Evolutionary conservation across 495 filamentous ascomycete species (phyloP).

Genomic region (Extremus antarcticus): DNA sequence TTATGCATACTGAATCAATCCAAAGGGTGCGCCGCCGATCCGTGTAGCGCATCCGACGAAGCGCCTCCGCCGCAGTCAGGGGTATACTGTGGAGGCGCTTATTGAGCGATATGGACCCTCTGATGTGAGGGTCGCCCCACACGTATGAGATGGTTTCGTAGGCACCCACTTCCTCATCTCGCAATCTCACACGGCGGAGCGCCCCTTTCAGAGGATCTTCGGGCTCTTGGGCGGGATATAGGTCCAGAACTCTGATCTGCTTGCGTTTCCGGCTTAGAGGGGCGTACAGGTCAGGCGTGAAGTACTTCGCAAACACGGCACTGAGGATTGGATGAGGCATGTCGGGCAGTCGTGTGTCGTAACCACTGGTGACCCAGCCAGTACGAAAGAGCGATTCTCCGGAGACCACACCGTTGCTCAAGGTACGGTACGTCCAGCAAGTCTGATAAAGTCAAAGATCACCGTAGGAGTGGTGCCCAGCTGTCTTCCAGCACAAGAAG

Average conservation of each 20-base stretch:
- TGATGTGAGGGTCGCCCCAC: not conserved
- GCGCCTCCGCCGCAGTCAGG: not conserved
- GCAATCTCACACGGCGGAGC: not conserved
- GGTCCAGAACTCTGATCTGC: not conserved
- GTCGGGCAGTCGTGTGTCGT: too few species aligned
- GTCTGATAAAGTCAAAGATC: too few species aligned
- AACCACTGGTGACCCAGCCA: too few species aligned
- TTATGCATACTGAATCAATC: slow-evolving; percentile 6
- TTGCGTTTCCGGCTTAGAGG: not conserved
- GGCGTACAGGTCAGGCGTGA: not conserved
- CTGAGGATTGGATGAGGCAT: too few species aligned
- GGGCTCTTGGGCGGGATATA: not conserved
- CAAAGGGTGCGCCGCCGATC: not conserved
- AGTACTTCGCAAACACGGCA: not conserved
- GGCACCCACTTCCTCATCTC: not conserved
- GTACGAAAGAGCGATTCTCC: too few species aligned
- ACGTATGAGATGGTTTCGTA: not conserved
- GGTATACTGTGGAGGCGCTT: not conserved
- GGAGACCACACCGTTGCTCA: too few species aligned
- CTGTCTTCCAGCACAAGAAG: too few species aligned
- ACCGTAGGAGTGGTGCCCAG: too few species aligned
- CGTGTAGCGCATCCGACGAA: not conserved
- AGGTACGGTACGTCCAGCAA: too few species aligned
- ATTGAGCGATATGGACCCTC: not conserved
- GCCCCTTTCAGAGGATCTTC: not conserved